Evolutionary conservation across 768 basidiomycete species (phyloP), one percentile per base, ranked within the genome.

Genomic region (Phanerochaete carnosa): DNA sequence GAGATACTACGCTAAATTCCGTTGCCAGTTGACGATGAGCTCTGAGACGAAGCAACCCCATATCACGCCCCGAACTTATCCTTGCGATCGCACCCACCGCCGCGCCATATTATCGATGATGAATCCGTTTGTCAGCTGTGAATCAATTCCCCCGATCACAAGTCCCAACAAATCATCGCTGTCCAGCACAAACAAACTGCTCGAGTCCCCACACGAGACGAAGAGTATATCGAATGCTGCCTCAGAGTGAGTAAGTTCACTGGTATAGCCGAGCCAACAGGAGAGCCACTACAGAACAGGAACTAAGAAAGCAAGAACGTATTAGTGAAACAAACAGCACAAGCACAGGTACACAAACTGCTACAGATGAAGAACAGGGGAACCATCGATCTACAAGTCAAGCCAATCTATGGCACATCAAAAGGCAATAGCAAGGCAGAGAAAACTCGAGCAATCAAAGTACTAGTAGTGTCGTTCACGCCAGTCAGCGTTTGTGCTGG

Each of bases 271-370:
- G 8, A 19, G 33, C 33, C 33, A 15, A 35, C 33, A 35, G 26
- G 13, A 47, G 25, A 13, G 25, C 25, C 25, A 13, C 25, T 13
- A 50, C 29, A 23, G 29, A 26, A 29, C 49, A 26, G 9, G 26
- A 1, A 28, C 5, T 12, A 16, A 11, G 13, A 55, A 55, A 55
- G 35, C 8, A 22, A 33, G 30, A 55, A 15, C n/a, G 53, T 50
- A 37, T 45, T 54, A 47, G 11, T 8, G 39, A 43, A 19, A 35
- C 6, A 6, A 35, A 13, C 6, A 35, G 33, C 11, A 45, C 29
- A 26, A 59, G 49, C 50, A 52, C 50, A 54, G 54, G 35, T 52
- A 52, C 50, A 51, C 23, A 45, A 50, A 59, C 55, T 54, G 52
- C 45, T 55, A 54, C 45, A 54, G 43, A 54, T 30, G n/a, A 25